Percentiles rank a stretch among this genome's conserved stretches.
These are phyloP conservation scores for Grammothele lineata DNA, from an alignment of 768 basidiomycete species.

Conservation along the genomic window DNA sequence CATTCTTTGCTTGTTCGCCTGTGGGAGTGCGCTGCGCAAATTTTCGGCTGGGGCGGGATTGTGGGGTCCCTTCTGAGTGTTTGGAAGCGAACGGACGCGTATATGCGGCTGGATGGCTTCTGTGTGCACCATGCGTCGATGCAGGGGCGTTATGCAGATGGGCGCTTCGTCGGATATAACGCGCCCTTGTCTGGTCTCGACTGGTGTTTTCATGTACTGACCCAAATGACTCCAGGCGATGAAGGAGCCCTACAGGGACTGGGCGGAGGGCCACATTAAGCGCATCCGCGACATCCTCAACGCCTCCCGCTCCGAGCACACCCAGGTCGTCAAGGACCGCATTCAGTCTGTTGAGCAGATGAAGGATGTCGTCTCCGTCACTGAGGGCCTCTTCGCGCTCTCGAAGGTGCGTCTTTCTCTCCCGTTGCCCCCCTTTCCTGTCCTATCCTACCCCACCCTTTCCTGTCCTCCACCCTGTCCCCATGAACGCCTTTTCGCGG, in stretches of 20 bases:
- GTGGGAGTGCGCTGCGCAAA: too few relatives aligned
- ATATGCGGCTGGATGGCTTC: too few relatives aligned
- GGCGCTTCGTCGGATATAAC: not conserved
- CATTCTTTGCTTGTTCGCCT: too few relatives aligned
- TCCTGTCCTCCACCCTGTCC: not conserved
- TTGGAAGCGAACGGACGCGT: too few relatives aligned
- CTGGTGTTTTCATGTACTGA: too few relatives aligned
- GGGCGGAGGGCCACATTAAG: slow-evolving; percentile 87
- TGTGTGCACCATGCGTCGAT: too few relatives aligned
- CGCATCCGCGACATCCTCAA: slow-evolving; percentile 81
- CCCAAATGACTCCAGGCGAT: slow-evolving; percentile 45
- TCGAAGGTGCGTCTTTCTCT: slow-evolving; percentile 65
- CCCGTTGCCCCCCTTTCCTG: not conserved
- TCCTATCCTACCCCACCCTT: not conserved
- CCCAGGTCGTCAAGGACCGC: slow-evolving; percentile 87
- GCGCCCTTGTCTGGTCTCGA: too few relatives aligned
- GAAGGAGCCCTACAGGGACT: slow-evolving; percentile 85
- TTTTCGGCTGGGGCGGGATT: too few relatives aligned
- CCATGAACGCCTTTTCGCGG: too few relatives aligned
- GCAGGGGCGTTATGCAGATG: too few relatives aligned
- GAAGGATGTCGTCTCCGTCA: slow-evolving; percentile 93
- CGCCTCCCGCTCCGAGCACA: slow-evolving; percentile 82
- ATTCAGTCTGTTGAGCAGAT: slow-evolving; percentile 89
- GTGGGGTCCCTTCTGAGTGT: too few relatives aligned
- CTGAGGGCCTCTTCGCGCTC: slow-evolving; percentile 83